phyloP scores from a whole-genome alignment of 129 eudicot species.

The Flaveria trinervia region DNA sequence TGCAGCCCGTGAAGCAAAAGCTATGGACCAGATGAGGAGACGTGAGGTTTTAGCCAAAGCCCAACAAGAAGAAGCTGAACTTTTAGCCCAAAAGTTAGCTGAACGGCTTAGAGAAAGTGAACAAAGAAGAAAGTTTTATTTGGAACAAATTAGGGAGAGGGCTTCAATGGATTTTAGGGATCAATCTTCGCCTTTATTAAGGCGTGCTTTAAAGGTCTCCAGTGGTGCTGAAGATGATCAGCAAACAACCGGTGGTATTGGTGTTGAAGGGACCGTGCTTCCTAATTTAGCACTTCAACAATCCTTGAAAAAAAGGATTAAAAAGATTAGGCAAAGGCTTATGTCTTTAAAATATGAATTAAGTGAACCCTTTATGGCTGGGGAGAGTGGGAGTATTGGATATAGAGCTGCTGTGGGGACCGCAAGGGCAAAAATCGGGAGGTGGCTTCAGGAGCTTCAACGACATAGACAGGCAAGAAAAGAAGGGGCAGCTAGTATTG shows the following conservation, averaged over 20 bases:
- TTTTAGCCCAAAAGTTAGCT: constrained; percentile 86
- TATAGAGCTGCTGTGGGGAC: constrained; percentile 88
- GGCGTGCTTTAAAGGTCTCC: constrained; percentile 54
- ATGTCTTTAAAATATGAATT: constrained; percentile 85
- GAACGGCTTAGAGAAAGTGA: constrained; percentile 96
- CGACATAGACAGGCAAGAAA: constrained; percentile 87
- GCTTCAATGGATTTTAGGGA: constrained; percentile 98
- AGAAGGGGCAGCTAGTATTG: constrained; percentile 93
- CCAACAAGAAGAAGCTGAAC: constrained; percentile 95
- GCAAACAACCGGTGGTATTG: constrained; percentile 36
- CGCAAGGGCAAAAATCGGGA: constrained; percentile 81
- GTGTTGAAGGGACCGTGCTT: constrained; percentile 38
- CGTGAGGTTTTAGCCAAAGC: constrained; percentile 87
- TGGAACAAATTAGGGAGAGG: constrained; percentile 90
- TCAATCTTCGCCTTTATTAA: constrained; percentile 78
- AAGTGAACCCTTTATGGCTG: constrained; percentile 59
- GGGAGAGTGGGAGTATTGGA: constrained; percentile 73
- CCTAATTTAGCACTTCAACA: constrained; percentile 50
- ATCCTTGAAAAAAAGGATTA: constrained; percentile 64
- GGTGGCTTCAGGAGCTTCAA: constrained; percentile 98
- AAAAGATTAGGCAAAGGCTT: constrained; percentile 82
- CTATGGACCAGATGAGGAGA: constrained; percentile 79
- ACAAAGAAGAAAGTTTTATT: constrained; percentile 85
- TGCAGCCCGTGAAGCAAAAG: constrained; percentile 97
- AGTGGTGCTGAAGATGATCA: constrained; percentile 50